Evolutionary conservation across 305 asterid genomes (phyloP).

Genomic region (Fraxinus albicans): DNA sequence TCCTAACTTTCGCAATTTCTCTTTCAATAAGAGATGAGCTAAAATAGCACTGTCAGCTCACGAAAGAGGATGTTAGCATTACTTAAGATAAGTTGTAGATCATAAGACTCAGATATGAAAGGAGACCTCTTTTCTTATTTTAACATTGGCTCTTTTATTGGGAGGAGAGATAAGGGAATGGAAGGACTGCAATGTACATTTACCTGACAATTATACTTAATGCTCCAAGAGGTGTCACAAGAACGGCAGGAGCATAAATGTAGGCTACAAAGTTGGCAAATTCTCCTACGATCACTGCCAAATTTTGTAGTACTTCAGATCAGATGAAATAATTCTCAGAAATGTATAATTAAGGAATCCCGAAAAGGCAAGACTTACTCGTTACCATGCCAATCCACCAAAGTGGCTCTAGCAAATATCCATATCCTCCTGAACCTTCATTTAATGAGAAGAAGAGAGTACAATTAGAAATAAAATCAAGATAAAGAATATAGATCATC

Average conservation of each 20-base stretch:
- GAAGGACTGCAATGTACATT: background rate
- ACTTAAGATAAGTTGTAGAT: background rate
- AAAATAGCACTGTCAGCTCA: constrained; percentile 64
- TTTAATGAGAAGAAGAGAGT: background rate
- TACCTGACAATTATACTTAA: constrained; percentile 89
- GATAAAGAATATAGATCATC: constrained; percentile 5
- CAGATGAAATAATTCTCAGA: background rate
- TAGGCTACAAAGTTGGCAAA: constrained; percentile 86
- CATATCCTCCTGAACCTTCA: constrained; percentile 87
- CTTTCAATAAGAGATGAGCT: constrained; percentile 83
- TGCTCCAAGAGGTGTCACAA: constrained; percentile 94
- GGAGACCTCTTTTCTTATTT: background rate
- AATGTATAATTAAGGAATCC: constrained; percentile 11
- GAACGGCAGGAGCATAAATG: constrained; percentile 89
- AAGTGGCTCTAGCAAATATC: constrained; percentile 74
- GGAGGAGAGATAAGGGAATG: no score
- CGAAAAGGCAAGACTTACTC: constrained; percentile 50
- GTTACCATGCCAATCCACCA: constrained; percentile 94
- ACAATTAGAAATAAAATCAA: background rate
- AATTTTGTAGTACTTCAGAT: background rate
- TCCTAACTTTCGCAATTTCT: constrained; percentile 69
- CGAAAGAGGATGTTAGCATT: constrained; percentile 10
- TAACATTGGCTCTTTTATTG: background rate
- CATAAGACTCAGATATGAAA: no score
- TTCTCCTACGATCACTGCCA: constrained; percentile 77